These are phyloP conservation scores for Colletotrichum limetticola DNA, from an alignment of 2,329 filamentous ascomycete genomes.

Conservation along the genomic window DNA sequence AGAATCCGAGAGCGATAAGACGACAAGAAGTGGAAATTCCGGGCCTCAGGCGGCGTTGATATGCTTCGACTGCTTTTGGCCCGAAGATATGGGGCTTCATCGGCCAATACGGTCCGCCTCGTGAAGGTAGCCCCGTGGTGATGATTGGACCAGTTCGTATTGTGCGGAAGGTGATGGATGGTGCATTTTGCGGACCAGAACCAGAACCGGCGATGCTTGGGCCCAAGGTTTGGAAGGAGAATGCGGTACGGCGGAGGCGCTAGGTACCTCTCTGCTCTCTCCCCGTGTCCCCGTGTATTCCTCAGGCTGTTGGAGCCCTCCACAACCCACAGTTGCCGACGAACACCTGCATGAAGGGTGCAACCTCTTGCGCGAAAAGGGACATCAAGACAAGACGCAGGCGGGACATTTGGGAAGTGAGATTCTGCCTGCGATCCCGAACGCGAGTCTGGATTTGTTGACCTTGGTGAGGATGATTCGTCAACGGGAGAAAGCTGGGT, in stretches of 20 bases:
- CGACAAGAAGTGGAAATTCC: not conserved
- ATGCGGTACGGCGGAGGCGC: not conserved
- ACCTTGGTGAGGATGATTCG: not conserved
- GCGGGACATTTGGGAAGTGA: not conserved
- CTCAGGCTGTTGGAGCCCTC: not conserved
- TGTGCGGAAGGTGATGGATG: no score
- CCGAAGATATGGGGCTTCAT: not conserved
- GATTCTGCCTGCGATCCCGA: not conserved
- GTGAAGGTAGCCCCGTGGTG: not conserved
- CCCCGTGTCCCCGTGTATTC: not conserved
- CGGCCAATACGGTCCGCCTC: slow-evolving; percentile 16
- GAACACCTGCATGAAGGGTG: slow-evolving; percentile 30
- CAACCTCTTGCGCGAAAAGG: not conserved
- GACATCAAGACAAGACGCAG: not conserved
- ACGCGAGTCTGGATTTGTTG: not conserved
- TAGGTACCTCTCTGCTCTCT: not conserved
- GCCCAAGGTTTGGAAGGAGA: not conserved
- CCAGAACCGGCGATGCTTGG: not conserved
- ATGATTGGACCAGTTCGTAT: not conserved
- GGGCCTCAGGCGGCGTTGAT: not conserved
- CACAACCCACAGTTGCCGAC: not conserved
- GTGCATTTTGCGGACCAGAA: not conserved
- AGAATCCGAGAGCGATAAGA: slow-evolving; percentile 8
- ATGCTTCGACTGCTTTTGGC: not conserved
- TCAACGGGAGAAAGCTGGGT: not conserved